These are phyloP conservation scores for Tripterygium wilfordii DNA, from an alignment of 177 flowering plant genomes.

Conservation along the genomic window DNA sequence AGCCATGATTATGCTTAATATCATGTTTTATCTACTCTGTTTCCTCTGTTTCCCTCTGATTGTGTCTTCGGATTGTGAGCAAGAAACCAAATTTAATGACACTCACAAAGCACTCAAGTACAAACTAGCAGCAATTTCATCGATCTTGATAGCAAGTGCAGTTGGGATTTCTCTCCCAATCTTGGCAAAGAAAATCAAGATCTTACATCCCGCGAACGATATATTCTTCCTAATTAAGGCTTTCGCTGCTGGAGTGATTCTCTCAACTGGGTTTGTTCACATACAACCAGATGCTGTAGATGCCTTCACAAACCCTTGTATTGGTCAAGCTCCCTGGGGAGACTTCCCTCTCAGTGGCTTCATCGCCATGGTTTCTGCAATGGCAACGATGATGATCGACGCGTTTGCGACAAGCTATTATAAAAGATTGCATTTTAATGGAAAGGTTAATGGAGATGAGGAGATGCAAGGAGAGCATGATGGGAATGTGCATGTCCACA, in stretches of 20 bases:
- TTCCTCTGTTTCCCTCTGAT: not conserved
- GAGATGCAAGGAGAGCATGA: constrained; percentile 7
- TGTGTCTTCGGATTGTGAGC: not conserved
- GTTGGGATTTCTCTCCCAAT: constrained; percentile 19
- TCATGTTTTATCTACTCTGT: not conserved
- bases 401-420: constrained; percentile 13
- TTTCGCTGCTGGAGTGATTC: constrained; percentile 28
- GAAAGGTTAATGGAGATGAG: constrained; percentile 5
- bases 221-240: constrained; percentile 25
- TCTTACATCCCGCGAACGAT: constrained; percentile 10
- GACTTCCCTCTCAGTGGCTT: constrained; percentile 25
- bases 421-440: constrained; percentile 2
- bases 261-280: constrained; percentile 25
- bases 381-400: constrained; percentile 18
- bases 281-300: constrained; percentile 23
- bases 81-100: not conserved
- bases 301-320: constrained; percentile 16
- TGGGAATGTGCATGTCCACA: constrained; percentile 15
- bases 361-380: constrained; percentile 19
- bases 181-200: constrained; percentile 8
- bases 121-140: constrained; percentile 9
- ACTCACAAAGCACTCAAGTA: constrained; percentile 5
- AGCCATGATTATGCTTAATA: not conserved
- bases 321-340: constrained; percentile 15
- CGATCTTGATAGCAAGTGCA: constrained; percentile 11